Conservation (phyloP, 768 basidiomycete species). For the Phlebiopsis gigantea region DNA sequence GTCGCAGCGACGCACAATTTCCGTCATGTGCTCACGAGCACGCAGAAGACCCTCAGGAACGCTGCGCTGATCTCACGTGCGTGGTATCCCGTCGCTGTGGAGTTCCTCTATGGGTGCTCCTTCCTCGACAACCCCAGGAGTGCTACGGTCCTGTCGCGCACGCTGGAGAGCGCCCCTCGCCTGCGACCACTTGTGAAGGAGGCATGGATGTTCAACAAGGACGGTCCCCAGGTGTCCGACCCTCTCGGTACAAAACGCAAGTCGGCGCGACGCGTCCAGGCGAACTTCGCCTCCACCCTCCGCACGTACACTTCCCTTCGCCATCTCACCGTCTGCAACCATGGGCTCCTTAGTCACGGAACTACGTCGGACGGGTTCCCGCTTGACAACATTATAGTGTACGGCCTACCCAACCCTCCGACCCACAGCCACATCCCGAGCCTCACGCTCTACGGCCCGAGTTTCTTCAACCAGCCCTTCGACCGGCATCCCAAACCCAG, state of each 20-base stretch:
- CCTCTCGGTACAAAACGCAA: conserved; percentile 6
- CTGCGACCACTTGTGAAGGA: conserved; percentile 7
- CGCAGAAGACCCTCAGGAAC: conserved; percentile 1
- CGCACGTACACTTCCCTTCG: conserved; percentile 9
- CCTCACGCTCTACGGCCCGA: conserved; percentile 9
- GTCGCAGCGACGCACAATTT: conserved; percentile 5
- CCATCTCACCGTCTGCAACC: conserved; percentile 11
- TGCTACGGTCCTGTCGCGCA: conserved; percentile 3
- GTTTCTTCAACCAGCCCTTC: conserved; percentile 11
- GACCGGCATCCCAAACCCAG: conserved; percentile 11
- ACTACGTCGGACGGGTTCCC: background rate
- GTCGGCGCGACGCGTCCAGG: conserved; percentile 2
- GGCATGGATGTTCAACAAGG: conserved; percentile 14
- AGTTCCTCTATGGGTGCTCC: conserved; percentile 10
- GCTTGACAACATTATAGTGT: conserved; percentile 13
- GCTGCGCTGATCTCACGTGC: conserved; percentile 10
- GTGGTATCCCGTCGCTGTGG: conserved; percentile 6
- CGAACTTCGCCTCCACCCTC: conserved; percentile 5
- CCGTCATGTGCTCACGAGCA: conserved; percentile 1
- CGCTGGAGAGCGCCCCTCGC: background rate
- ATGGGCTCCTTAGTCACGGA: conserved; percentile 1
- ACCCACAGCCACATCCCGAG: conserved; percentile 3
- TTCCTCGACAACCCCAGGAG: conserved; percentile 2
- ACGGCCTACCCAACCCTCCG: conserved; percentile 5
- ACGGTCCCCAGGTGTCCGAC: background rate